phyloP scores from a whole-genome alignment of 2,329 filamentous ascomycete species.

The Colletotrichum lindemuthianum region DNA sequence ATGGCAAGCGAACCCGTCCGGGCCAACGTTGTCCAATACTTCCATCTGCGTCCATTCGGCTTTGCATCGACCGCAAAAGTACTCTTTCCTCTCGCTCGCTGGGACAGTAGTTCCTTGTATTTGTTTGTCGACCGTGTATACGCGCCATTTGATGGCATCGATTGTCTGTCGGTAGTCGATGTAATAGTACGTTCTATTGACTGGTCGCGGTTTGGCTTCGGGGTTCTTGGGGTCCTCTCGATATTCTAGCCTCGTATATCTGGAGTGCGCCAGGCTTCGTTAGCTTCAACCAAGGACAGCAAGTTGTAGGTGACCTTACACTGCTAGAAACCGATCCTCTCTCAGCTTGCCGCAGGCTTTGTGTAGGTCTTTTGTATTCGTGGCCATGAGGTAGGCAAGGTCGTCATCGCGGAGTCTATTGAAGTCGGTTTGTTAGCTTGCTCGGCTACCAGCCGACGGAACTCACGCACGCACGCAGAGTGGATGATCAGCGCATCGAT shows the following conservation, averaged over 20 bases:
- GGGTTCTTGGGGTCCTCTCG: conserved; percentile 37
- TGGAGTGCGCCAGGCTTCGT: conserved; percentile 2
- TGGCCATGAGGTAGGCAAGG: conserved; percentile 84
- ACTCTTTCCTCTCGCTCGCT: conserved; percentile 89
- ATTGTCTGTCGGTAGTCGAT: conserved; percentile 95
- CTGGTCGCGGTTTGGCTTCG: conserved; percentile 82
- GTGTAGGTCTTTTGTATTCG: conserved; percentile 91
- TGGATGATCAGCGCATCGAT: conserved; percentile 89
- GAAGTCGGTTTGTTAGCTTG: conserved; percentile 66
- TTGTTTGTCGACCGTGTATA: conserved; percentile 87
- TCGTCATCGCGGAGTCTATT: conserved; percentile 87
- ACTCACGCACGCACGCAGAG: conserved; percentile 68
- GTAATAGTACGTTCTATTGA: conserved; percentile 94
- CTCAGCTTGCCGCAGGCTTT: conserved; percentile 86
- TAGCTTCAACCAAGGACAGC: conserved; percentile 2
- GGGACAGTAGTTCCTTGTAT: conserved; percentile 87
- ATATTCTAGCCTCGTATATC: conserved; percentile 35
- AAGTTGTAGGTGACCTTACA: conserved; percentile 62
- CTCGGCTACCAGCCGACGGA: background rate
- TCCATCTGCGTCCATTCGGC: conserved; percentile 91
- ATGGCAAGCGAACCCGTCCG: conserved; percentile 82
- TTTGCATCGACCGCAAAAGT: conserved; percentile 83
- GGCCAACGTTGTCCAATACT: conserved; percentile 79
- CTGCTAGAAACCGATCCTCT: conserved; percentile 85
- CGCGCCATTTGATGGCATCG: conserved; percentile 94